A percentile compares a stretch with the other conserved stretches of the same genome.
phyloP scores from a whole-genome alignment of 1,284 basidiomycete species.

The Tylopilus sp. region DNA sequence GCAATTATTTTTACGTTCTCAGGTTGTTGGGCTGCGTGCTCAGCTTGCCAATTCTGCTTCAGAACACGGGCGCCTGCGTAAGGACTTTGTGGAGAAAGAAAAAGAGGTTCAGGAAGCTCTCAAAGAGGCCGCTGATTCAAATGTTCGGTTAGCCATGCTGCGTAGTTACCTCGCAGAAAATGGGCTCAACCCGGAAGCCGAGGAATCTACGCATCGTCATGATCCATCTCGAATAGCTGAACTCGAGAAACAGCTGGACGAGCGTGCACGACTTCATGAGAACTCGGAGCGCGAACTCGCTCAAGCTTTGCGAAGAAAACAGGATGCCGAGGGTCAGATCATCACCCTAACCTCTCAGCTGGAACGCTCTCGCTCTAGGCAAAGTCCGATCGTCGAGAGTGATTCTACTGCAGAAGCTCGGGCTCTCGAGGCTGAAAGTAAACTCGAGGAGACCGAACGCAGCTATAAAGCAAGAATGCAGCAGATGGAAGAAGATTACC shows the following conservation, averaged over 20 bases:
- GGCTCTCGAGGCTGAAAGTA: constrained; percentile 75
- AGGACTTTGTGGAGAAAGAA: constrained; percentile 79
- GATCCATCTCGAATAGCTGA: constrained; percentile 69
- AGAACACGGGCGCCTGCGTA: constrained; percentile 80
- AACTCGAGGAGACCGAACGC: constrained; percentile 83
- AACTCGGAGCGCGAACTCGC: constrained; percentile 79
- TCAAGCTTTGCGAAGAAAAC: constrained; percentile 70
- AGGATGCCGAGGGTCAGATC: constrained; percentile 80
- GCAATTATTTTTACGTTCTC: constrained; percentile 76
- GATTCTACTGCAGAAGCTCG: constrained; percentile 65
- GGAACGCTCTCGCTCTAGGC: constrained; percentile 68
- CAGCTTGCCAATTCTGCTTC: constrained; percentile 81
- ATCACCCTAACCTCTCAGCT: constrained; percentile 73
- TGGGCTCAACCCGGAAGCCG: constrained; percentile 82
- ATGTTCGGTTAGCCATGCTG: constrained; percentile 84
- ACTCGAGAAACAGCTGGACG: constrained; percentile 80
- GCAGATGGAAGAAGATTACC: constrained; percentile 96
- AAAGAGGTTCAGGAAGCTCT: constrained; percentile 73
- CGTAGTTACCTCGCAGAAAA: constrained; percentile 92
- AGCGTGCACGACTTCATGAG: constrained; percentile 79
- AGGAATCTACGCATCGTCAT: constrained; percentile 56
- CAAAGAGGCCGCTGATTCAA: constrained; percentile 78
- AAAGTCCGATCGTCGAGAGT: constrained; percentile 56
- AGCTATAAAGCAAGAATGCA: constrained; percentile 80
- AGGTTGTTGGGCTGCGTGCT: constrained; percentile 82